Base-by-base conservation (phyloP, 768 basidiomycete species). In the Boletus tomentosulus region DNA sequence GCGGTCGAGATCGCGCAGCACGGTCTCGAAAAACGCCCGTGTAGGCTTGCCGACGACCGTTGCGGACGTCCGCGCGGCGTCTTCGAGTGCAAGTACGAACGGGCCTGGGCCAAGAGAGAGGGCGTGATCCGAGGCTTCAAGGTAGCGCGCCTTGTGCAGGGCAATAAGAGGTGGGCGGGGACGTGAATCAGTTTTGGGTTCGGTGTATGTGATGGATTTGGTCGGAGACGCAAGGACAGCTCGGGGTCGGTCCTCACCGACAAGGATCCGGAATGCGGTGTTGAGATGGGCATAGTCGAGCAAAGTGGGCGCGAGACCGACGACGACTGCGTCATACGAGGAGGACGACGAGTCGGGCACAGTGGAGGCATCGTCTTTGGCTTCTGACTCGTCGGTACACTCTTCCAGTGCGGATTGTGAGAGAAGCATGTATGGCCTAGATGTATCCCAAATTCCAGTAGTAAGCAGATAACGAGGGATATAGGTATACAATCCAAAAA, bases 61-160 rank as follows among this genome's bases (percentile, higher is more conserved):
- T 0, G 85, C 82, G 11, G 73, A 57, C 34, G 71, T 62, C 0
- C 74, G 77, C 0, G 78, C 56, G 1, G 85, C 84, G 15, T 70
- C 66, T 61, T 88, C 85, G 13, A 89, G 73, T 0, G 82, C 85
- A 2, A 73, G 66, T 16, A 89, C 78, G 60, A 89, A 89, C 3
- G 86, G 84, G 0, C 87, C 86, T 0, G 85, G 84, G 2, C 87
- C 87, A 12, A 88, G 72, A 4, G 83, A 84, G 7, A 87, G 74
- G 0, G 69, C 68, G 0, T 75, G 79, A 30, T 79, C 75, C 5
- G 73, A 60, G 19, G 67, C 67, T 58, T 80, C 71, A 27, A 84
- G 65, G 67, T 79, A 85, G 50, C 75, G 76, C 3, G 80, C 76
- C 46, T 76, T 74, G 67, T 87, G 85, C 0, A 86, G 80, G 0